Base-by-base conservation (phyloP, 345 rosid species). In the Durio zibethinus region DNA sequence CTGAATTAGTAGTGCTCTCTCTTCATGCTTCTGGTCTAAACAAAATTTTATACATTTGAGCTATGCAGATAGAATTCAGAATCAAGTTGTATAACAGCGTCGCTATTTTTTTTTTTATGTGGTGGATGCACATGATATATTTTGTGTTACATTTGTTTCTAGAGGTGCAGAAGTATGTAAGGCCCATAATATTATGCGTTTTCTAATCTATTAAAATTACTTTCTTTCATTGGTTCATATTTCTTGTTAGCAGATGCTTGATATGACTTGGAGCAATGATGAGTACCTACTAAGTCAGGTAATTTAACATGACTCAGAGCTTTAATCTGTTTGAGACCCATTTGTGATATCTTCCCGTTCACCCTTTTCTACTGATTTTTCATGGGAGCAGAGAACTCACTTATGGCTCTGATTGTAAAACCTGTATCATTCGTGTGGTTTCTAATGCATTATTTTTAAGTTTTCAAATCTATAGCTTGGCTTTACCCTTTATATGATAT, bases 171-270 rank as follows among this genome's bases (percentile, higher is more conserved):
- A 69, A 69, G 10, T 11, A 71, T 71, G 23, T 3, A 33, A 33
- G 31, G 47, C 31, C 45, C 7, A 8, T 43, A 25, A 20, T 16
- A 1, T 40, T 1, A 15, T 42, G 5, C 59, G 6, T 61, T 61
- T 29, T 14, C 7, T 12, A 11, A 59, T 59, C 63, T 25, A 60
- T 50, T 33, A 4, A 52, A 31, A 23, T 40, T 43, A 10, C 1
- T n/a, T 1, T 25, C 20, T 72, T 48, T 75, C 35, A 75, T 36
- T 18, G 4, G 23, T 68, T 48, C 45, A 8, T 40, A 25, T 67
- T 25, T 68, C 67, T 68, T 54, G 74, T n/a, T 29, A 56, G 66
- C 74, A 77, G 74, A 54, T 77, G 67, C 67, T 56, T 45, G 7
- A 38, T 40, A 52, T 33, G 75, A 57, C 40, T 40, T 21, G 10